Base-by-base conservation (phyloP, 768 basidiomycete genomes). In the Phanerochaete sordida region DNA sequence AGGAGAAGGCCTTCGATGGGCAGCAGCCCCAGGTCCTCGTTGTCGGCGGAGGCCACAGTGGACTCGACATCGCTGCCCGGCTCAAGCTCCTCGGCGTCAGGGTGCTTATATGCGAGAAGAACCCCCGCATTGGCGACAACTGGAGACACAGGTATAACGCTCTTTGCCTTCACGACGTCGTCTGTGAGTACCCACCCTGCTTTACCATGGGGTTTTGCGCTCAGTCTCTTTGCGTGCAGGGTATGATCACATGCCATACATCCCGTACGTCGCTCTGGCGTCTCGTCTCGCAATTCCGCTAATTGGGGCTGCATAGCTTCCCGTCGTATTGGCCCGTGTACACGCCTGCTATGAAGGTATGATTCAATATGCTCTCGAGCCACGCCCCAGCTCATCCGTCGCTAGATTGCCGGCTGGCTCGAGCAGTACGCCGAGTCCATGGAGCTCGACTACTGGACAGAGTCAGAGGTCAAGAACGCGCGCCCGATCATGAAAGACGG, bases 111-210 rank as follows among this genome's bases (percentile, higher is more conserved):
- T 75, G 92, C 49, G 91, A 93, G 68, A 84, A 79, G 69, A 79
- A 85, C 52, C 60, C 68, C 9, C 73, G 81, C 21, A 78, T 88
- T 26, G 87, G 88, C 0, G 81, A 88, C 66, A 82, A 81, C 55
- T 89, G 87, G 88, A 75, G 87, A 60, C 75, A 79, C 44, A 75
- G 90, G 37, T 90, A 90, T 67, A 81, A 87, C 57, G 80, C 85
- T 8, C 71, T 89, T 39, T 87, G 84, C 50, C 71, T 90, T 24
- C 87, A 90, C 65, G 84, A 87, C 69, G 80, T 84, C 23, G 83
- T 87, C 58, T 87, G 86, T 85, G 65, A 75, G 85, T 78, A 19
- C 7, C 8, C 46, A 5, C 39, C n/a, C 13, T 47, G 5, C 26
- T 48, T 11, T 23, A 3, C 26, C 15, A n/a, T 31, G 16, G 1